phyloP scores from a whole-genome alignment of 2,329 filamentous ascomycete genomes.

The Lasiodiplodia hormozganensis region DNA sequence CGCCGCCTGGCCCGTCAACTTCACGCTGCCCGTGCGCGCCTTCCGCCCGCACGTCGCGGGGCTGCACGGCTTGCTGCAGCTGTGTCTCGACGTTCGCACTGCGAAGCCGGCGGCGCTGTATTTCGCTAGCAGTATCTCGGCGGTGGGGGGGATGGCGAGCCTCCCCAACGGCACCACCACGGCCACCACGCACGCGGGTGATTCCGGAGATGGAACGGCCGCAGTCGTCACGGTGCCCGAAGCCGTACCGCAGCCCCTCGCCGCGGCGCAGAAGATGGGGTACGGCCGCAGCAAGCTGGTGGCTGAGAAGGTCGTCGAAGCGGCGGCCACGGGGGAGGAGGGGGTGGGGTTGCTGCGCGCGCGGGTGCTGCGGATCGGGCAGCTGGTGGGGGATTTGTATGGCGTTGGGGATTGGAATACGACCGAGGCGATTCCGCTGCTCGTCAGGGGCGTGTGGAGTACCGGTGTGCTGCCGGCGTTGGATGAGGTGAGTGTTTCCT shows the following conservation, averaged over 20 bases:
- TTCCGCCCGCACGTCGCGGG: slow-evolving; percentile 59
- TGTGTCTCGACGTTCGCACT: slow-evolving; percentile 46
- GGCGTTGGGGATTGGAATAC: slow-evolving; percentile 55
- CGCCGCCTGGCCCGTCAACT: slow-evolving; percentile 64
- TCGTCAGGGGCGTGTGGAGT: slow-evolving; percentile 55
- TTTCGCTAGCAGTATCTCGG: slow-evolving; percentile 52
- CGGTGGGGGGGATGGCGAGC: neutral
- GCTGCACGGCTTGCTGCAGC: slow-evolving; percentile 51
- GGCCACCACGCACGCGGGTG: too few relatives aligned
- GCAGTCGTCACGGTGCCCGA: slow-evolving; percentile 40
- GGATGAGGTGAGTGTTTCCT: slow-evolving; percentile 41
- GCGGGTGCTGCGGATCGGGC: slow-evolving; percentile 51
- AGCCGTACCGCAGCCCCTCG: slow-evolving; percentile 43
- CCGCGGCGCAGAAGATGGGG: slow-evolving; percentile 58
- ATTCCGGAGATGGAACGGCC: too few relatives aligned
- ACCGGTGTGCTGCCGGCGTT: slow-evolving; percentile 55
- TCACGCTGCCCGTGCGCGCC: slow-evolving; percentile 59
- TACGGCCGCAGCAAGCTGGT: slow-evolving; percentile 60
- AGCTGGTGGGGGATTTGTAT: slow-evolving; percentile 58
- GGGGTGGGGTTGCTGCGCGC: slow-evolving; percentile 35
- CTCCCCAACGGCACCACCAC: too few relatives aligned
- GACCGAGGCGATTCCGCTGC: slow-evolving; percentile 58
- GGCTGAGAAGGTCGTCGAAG: slow-evolving; percentile 53
- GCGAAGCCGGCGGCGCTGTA: slow-evolving; percentile 47
- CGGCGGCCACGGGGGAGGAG: slow-evolving; percentile 31